Conservation (phyloP, 768 basidiomycete species). For the Tylopilus felleus region DNA sequence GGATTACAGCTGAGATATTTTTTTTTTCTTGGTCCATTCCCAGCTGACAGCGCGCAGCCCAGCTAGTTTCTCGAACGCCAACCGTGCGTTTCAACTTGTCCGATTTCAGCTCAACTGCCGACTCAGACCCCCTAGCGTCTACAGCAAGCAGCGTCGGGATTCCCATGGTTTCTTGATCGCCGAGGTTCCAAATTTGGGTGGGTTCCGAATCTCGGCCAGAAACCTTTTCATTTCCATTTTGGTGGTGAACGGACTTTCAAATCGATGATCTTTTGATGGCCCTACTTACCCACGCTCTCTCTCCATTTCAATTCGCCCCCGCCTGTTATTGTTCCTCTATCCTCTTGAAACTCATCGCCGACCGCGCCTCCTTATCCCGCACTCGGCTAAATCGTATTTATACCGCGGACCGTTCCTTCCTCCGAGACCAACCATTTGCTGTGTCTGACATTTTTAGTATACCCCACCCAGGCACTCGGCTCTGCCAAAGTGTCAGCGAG, state of each 20-base stretch:
- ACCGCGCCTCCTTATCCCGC: neutral
- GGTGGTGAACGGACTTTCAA: neutral
- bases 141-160: conserved; percentile 9
- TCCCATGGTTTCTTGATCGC: neutral
- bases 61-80: neutral
- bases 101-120: neutral
- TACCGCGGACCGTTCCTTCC: neutral
- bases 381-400: no score
- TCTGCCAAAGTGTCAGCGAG: neutral
- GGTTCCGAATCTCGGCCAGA: no score
- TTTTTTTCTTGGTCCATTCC: no score
- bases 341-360: neutral
- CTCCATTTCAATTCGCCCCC: neutral
- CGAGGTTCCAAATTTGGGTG: neutral
- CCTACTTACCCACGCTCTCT: neutral
- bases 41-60: neutral
- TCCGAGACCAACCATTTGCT: conserved; percentile 8
- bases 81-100: neutral
- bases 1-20: neutral
- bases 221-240: neutral
- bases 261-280: neutral
- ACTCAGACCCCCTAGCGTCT: neutral
- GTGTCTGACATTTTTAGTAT: neutral
- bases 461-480: conserved; percentile 4
- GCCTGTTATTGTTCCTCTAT: neutral